Percentiles rank a stretch among this genome's conserved stretches.
phyloP scores from a whole-genome alignment of 495 filamentous ascomycete species.

The Hyaloscypha hepaticicola region DNA sequence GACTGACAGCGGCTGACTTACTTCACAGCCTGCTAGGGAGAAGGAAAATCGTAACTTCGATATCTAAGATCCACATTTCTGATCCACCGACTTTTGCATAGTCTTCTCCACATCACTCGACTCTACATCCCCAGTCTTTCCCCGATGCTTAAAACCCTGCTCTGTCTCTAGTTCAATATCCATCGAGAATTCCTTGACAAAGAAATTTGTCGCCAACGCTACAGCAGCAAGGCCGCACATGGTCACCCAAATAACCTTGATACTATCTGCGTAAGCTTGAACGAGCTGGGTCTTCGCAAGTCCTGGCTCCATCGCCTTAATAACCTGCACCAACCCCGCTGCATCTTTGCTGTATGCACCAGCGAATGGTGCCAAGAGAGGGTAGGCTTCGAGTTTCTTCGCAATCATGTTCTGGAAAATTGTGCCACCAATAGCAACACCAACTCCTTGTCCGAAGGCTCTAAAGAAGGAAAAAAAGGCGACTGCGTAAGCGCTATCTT shows the following conservation, averaged over 20 bases:
- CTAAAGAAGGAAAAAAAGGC: slow-evolving; percentile 59
- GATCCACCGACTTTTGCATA: background rate
- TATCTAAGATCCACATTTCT: too few species aligned
- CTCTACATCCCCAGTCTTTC: slow-evolving; percentile 3
- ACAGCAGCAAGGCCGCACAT: slow-evolving; percentile 34
- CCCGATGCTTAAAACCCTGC: slow-evolving; percentile 9
- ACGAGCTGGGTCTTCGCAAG: slow-evolving; percentile 43
- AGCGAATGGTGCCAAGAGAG: slow-evolving; percentile 44
- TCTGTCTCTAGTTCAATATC: slow-evolving; percentile 13
- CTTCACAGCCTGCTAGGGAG: too few species aligned
- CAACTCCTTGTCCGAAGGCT: slow-evolving; percentile 52
- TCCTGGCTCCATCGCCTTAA: slow-evolving; percentile 51
- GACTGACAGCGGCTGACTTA: too few species aligned
- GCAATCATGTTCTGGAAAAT: slow-evolving; percentile 61
- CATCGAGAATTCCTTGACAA: slow-evolving; percentile 18
- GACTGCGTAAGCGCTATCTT: slow-evolving; percentile 54
- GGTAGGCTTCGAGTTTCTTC: slow-evolving; percentile 41
- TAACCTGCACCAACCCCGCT: slow-evolving; percentile 54
- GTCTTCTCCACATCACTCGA: slow-evolving; percentile 6
- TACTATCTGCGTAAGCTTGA: slow-evolving; percentile 52
- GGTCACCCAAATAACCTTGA: slow-evolving; percentile 57
- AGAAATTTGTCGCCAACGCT: slow-evolving; percentile 12
- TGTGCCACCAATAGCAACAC: slow-evolving; percentile 50
- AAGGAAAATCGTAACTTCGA: too few species aligned
- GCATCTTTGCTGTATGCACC: slow-evolving; percentile 53